Evolutionary conservation across 129 eudicot species (phyloP).

Genomic region (Chrysanthemum seticuspe): DNA sequence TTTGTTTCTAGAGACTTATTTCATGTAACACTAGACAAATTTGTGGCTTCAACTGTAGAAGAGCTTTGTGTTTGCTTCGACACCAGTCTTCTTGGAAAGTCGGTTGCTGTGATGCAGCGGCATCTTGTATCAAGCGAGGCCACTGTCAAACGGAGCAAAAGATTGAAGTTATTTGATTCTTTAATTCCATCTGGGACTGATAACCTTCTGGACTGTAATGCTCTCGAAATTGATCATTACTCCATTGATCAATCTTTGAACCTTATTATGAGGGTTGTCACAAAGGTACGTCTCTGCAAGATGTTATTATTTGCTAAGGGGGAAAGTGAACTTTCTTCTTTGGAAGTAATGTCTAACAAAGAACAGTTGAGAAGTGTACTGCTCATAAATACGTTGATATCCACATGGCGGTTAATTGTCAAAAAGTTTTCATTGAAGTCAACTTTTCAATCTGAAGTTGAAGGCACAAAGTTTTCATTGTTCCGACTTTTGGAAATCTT

Average conservation of each 20-base stretch:
- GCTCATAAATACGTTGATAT: constrained; percentile 52
- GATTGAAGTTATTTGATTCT: constrained; percentile 57
- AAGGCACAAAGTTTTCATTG: constrained; percentile 32
- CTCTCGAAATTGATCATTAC: constrained; percentile 35
- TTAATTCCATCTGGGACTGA: constrained; percentile 45
- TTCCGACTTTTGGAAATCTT: constrained; percentile 65
- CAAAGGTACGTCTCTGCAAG: constrained; percentile 67
- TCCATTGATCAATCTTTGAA: constrained; percentile 49
- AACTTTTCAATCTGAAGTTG: constrained; percentile 20
- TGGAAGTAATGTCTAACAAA: constrained; percentile 32
- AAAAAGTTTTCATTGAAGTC: constrained; percentile 41
- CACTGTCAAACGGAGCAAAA: constrained; percentile 33
- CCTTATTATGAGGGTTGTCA: constrained; percentile 45
- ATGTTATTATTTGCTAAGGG: constrained; percentile 34
- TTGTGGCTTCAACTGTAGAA: constrained; percentile 43
- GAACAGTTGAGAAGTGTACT: constrained; percentile 32
- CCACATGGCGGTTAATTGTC: constrained; percentile 61
- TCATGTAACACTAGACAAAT: constrained; percentile 40
- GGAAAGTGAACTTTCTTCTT: constrained; percentile 2
- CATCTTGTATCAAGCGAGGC: constrained; percentile 39
- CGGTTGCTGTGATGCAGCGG: constrained; percentile 44
- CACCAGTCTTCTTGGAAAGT: constrained; percentile 64
- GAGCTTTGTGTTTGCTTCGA: constrained; percentile 45
- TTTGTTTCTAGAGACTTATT: constrained; percentile 57
- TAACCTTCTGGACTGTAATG: constrained; percentile 46